These are phyloP conservation scores for Sphaerulina vaccinii DNA, from an alignment of 2,329 filamentous ascomycete species.

Conservation along the genomic window DNA sequence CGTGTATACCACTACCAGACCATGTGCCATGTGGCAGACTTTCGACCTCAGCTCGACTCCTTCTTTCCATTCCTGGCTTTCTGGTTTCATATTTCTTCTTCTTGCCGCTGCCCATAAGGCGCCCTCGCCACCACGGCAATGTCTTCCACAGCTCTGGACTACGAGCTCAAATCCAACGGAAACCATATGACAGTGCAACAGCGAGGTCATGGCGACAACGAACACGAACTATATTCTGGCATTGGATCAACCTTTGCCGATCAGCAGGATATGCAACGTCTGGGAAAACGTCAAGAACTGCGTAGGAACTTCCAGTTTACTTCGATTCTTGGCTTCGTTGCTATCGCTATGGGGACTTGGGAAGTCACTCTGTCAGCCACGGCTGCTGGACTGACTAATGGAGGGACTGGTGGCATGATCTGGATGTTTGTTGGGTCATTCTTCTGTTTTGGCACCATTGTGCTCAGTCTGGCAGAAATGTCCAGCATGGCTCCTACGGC, in stretches of 20 bases:
- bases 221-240: background rate
- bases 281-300: conserved; percentile 26
- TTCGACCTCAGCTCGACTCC: background rate
- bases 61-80: background rate
- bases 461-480: conserved; percentile 29
- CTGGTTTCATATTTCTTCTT: background rate
- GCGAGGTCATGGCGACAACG: background rate
- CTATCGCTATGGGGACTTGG: conserved; percentile 34
- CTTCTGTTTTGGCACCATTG: conserved; percentile 22
- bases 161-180: background rate
- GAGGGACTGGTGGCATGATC: conserved; percentile 23
- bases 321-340: conserved; percentile 32
- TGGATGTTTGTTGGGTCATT: conserved; percentile 24
- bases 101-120: background rate
- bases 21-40: no score
- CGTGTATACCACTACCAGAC: no score
- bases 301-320: conserved; percentile 24
- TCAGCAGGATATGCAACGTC: conserved; percentile 22
- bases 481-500: conserved; percentile 31
- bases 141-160: background rate
- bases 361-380: conserved; percentile 20
- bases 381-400: conserved; percentile 20
- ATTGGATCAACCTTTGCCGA: background rate
- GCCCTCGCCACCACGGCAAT: background rate
- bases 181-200: background rate